Conservation (phyloP, 768 basidiomycete genomes). For the Neoboletus subvelutipes region DNA sequence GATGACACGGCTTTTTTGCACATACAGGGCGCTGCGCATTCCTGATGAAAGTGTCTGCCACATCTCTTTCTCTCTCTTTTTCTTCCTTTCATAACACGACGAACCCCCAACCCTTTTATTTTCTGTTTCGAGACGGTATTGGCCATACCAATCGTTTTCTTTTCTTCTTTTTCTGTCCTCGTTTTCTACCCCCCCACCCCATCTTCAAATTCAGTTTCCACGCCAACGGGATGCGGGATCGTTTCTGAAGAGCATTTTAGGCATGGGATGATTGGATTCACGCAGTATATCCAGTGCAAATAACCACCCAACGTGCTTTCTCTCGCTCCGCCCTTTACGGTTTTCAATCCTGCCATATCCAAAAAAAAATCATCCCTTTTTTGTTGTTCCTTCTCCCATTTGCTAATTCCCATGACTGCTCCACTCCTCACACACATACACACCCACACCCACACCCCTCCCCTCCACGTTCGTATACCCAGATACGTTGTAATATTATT, state of each 20-base stretch:
- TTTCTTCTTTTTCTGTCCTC: background rate
- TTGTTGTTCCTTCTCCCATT: conserved; percentile 14
- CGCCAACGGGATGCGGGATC: conserved; percentile 14
- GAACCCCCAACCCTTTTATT: conserved; percentile 5
- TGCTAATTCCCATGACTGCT: background rate
- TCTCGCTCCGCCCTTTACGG: background rate
- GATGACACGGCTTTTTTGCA: conserved; percentile 22
- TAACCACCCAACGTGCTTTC: background rate
- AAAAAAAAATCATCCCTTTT: background rate
- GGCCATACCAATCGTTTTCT: conserved; percentile 20
- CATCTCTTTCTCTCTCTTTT: background rate
- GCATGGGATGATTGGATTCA: conserved; percentile 10
- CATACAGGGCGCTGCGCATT: conserved; percentile 32
- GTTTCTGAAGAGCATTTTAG: conserved; percentile 8
- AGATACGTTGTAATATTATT: conserved; percentile 41
- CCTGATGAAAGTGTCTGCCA: conserved; percentile 28
- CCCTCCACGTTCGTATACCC: conserved; percentile 30
- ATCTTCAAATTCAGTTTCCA: background rate
- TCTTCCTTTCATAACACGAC: background rate
- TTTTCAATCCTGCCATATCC: background rate
- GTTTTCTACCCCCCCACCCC: background rate
- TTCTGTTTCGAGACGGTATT: conserved; percentile 14
- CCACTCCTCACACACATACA: background rate
- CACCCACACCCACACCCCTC: background rate
- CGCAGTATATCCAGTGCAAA: conserved; percentile 10